phyloP scores from a whole-genome alignment of 768 basidiomycete genomes.

The Termitomyces sp. region DNA sequence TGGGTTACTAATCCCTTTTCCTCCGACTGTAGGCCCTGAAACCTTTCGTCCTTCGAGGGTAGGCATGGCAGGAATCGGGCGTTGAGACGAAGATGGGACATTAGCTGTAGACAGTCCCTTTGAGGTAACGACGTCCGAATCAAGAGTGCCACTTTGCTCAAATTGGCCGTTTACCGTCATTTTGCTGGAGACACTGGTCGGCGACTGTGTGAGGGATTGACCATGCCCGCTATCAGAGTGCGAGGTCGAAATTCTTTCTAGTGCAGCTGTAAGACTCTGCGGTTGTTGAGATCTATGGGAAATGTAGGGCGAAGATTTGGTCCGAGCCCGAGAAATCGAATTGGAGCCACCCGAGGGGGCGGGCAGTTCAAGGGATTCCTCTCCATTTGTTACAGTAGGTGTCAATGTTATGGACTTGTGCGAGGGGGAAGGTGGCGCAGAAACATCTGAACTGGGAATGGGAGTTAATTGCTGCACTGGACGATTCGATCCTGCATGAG shows the following conservation, averaged over 20 bases:
- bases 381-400: constrained; percentile 25
- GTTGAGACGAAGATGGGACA: constrained; percentile 39
- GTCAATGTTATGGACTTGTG: constrained; percentile 35
- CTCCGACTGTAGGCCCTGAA: constrained; percentile 45
- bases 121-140: constrained; percentile 22
- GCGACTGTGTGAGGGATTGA: constrained; percentile 21
- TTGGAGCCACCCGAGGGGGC: constrained; percentile 23
- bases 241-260: constrained; percentile 55
- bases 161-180: constrained; percentile 14
- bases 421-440: constrained; percentile 51
- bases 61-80: constrained; percentile 38
- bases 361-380: constrained; percentile 21
- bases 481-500: constrained; percentile 24
- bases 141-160: constrained; percentile 18
- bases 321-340: constrained; percentile 40
- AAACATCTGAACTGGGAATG: constrained; percentile 67
- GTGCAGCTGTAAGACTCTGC: constrained; percentile 69
- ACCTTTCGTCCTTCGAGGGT: constrained; percentile 26
- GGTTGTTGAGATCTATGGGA: constrained; percentile 54
- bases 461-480: constrained; percentile 48
- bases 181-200: constrained; percentile 19
- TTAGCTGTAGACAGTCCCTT: constrained; percentile 18
- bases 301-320: constrained; percentile 54
- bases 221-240: constrained; percentile 37
- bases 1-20: constrained; percentile 66